Evolutionary conservation across 176 grass and related monocot genomes (phyloP), one percentile per base, ranked within the genome.

Genomic region (Triticum urartu): DNA sequence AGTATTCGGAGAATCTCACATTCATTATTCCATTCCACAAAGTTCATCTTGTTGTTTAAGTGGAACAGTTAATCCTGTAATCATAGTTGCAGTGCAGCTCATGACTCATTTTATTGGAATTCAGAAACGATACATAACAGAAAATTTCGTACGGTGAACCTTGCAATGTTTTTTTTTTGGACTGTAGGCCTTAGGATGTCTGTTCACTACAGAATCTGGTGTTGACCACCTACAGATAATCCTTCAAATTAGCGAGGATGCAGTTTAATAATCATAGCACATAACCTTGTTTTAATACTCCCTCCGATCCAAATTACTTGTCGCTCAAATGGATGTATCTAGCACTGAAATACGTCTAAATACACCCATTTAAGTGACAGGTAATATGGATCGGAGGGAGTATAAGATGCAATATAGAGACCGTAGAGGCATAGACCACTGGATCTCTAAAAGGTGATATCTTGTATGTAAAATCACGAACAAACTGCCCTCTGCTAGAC

Each of bases 391-490:
- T 43, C 42, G 42, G 9, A 43, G 42, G 42, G 42, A 11, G 42
- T 43, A 81, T 11, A 43, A 67, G 7, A 81, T 68, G 10, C 63
- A 52, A 20, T 52, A 81, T 22, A 81, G 65, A 76, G 47, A 76
- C 45, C 45, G 50, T 32, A 54, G 50, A 47, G 42, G 42, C 42
- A 11, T 43, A 43, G 42, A 75, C 14, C 14, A 17, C 50, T 54
- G 30, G 3, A 26, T 47, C 71, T 47, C 71, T 26, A 47, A 38
- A 73, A 26, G 36, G 39, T 48, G 38, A 74, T 74, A 12, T 75
- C 42, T 48, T 30, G 40, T 21, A 81, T 80, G 36, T 80, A 58
- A 35, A 67, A 67, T 28, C n/a, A 66, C 32, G 17, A 81, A 42
- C 9, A 26, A 21, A 32, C 62, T 5, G 10, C 18, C 33, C 40